phyloP scores from a whole-genome alignment of 345 rosid genomes.

The Eucalyptus curtisii region DNA sequence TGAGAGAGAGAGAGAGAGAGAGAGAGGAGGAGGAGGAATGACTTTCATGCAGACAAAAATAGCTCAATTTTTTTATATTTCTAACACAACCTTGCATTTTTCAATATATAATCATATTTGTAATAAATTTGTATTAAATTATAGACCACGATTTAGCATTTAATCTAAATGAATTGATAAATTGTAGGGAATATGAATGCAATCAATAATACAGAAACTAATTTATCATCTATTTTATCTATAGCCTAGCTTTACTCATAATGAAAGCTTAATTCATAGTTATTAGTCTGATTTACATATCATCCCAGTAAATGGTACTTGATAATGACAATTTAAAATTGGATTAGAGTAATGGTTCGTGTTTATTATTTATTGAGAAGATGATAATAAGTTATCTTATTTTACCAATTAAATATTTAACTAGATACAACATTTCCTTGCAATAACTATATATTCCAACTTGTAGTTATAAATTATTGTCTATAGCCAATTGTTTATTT shows the following conservation, averaged over 20 bases:
- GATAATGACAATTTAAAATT: background rate
- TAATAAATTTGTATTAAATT: background rate
- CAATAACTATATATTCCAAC: background rate
- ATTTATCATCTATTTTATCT: background rate
- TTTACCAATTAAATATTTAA: background rate
- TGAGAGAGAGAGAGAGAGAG: too few species aligned
- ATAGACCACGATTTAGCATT: background rate
- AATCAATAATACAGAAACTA: background rate
- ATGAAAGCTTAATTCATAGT: background rate
- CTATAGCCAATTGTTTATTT: background rate
- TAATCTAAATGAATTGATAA: background rate
- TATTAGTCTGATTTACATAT: background rate
- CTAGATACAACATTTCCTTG: background rate
- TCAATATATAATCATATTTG: background rate
- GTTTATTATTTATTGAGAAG: background rate
- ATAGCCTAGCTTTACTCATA: background rate
- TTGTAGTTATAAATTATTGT: background rate
- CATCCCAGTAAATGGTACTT: background rate
- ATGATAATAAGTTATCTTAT: too few species aligned
- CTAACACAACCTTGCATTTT: background rate
- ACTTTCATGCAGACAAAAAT: background rate
- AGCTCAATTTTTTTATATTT: background rate
- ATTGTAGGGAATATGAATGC: background rate
- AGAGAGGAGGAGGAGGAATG: background rate
- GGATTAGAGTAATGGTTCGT: background rate